These are phyloP conservation scores for Bipolaris victoriae DNA, from an alignment of 2,329 filamentous ascomycete species.

Conservation along the genomic window DNA sequence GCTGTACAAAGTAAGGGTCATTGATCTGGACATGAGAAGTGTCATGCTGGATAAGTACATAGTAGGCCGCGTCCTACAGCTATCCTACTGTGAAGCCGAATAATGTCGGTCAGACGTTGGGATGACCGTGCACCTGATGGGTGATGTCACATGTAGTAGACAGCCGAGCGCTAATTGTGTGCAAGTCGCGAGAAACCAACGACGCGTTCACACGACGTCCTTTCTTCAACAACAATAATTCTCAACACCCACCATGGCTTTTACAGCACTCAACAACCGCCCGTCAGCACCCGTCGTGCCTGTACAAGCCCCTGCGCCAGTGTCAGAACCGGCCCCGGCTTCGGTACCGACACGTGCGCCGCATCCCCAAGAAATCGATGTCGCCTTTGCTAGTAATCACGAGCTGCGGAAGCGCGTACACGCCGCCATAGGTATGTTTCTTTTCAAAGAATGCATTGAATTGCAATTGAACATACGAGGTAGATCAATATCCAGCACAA, in stretches of 20 bases:
- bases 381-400: slow-evolving; percentile 43
- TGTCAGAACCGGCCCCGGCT: slow-evolving; percentile 2
- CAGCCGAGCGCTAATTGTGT: slow-evolving; percentile 16
- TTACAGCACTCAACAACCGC: slow-evolving; percentile 31
- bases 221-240: slow-evolving; percentile 14
- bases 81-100: not conserved
- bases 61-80: too few relatives aligned
- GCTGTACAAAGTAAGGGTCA: too few relatives aligned
- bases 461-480: not conserved
- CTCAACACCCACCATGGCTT: slow-evolving; percentile 24
- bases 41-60: too few relatives aligned
- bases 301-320: slow-evolving; percentile 8
- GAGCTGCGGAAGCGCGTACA: slow-evolving; percentile 48
- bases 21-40: too few relatives aligned
- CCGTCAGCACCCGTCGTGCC: slow-evolving; percentile 16
- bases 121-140: slow-evolving; percentile 1
- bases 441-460: not conserved
- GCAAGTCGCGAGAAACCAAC: slow-evolving; percentile 20
- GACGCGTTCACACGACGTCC: slow-evolving; percentile 14
- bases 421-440: slow-evolving; percentile 43
- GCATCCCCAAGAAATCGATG: slow-evolving; percentile 41
- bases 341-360: slow-evolving; percentile 7
- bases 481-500: slow-evolving; percentile 43
- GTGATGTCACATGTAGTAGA: slow-evolving; percentile 16
- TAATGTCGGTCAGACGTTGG: not conserved